phyloP scores from a whole-genome alignment of 2,329 filamentous ascomycete species.

The Fusarium pseudonygamai region DNA sequence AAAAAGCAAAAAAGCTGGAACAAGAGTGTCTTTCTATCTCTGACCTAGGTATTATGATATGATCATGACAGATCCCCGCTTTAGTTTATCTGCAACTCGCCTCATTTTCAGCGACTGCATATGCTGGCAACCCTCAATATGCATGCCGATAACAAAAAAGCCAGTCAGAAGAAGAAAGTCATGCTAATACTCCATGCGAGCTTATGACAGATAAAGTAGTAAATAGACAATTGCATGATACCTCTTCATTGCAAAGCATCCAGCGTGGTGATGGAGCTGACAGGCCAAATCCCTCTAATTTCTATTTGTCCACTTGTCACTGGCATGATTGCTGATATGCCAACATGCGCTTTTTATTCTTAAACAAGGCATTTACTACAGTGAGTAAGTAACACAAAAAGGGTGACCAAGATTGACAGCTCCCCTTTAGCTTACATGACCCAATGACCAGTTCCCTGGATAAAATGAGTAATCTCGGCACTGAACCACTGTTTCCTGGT shows the following conservation, averaged over 20 bases:
- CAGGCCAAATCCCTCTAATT: background rate
- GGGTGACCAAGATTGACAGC: accelerated
- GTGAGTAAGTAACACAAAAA: background rate
- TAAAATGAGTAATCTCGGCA: background rate
- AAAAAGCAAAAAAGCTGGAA: too few relatives aligned
- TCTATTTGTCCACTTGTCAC: background rate
- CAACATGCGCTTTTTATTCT: background rate
- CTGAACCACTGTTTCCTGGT: background rate
- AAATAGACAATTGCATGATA: background rate
- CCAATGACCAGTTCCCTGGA: background rate
- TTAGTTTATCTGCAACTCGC: background rate
- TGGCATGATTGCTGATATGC: background rate
- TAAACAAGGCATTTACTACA: background rate
- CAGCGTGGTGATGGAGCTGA: background rate
- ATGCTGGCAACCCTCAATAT: background rate
- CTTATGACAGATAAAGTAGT: background rate
- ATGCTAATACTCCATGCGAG: accelerated
- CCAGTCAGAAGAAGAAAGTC: background rate
- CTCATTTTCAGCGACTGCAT: background rate
- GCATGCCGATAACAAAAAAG: background rate
- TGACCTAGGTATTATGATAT: background rate
- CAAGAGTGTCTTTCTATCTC: too few relatives aligned
- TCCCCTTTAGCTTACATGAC: accelerated
- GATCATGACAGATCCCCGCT: background rate
- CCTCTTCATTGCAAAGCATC: background rate